These are phyloP conservation scores for Conticribra guillardii DNA, from an alignment of 108 stramenopile species.

Conservation along the genomic window DNA sequence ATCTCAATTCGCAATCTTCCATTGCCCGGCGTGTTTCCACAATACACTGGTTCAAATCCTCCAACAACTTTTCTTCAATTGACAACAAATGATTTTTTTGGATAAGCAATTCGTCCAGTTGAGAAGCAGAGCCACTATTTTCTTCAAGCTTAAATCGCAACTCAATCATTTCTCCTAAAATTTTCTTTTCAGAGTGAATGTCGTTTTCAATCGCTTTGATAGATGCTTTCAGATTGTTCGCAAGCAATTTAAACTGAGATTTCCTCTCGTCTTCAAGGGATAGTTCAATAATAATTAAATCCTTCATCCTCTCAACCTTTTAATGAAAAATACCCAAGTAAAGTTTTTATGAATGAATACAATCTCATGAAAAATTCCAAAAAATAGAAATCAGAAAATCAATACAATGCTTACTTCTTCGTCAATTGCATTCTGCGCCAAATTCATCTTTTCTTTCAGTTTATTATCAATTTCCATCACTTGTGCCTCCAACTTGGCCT, in stretches of 20 bases:
- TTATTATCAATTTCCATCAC: background rate
- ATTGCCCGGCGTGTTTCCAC: background rate
- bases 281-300: conserved; percentile 3
- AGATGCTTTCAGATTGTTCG: background rate
- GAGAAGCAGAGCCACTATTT: background rate
- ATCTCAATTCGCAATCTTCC: conserved; percentile 3
- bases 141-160: background rate
- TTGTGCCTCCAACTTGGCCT: conserved; percentile 3
- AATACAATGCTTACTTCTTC: background rate
- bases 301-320: conserved; percentile 6
- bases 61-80: conserved; percentile 4
- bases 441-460: conserved; percentile 4
- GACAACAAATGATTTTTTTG: background rate
- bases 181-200: conserved; percentile 1
- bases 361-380: background rate
- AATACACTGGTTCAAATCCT: background rate
- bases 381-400: background rate
- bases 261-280: conserved; percentile 8
- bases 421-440: background rate
- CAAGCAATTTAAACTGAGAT: conserved; percentile 1
- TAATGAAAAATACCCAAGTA: background rate
- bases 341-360: background rate
- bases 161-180: background rate
- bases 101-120: background rate
- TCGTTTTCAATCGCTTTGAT: conserved; percentile 6